A percentile compares a stretch with the other conserved stretches of the same genome.
Evolutionary conservation across 208 protist genomes (phyloP).

Genomic region (Crithidia bombi): DNA sequence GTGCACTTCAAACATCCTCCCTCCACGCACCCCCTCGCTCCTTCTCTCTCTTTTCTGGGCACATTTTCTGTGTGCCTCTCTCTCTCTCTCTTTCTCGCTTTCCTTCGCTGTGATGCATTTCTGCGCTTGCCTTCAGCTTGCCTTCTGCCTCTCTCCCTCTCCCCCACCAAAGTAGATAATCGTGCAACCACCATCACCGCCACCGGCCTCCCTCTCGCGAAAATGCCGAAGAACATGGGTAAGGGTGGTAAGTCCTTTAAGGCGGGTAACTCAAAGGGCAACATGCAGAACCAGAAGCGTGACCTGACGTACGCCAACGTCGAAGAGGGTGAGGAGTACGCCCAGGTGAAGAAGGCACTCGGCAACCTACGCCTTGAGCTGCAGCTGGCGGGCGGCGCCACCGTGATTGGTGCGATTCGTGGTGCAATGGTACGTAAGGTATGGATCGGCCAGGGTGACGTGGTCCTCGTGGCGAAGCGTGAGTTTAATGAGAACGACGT

Average conservation of each 20-base stretch:
- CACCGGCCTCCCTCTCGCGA: slow-evolving; percentile 24
- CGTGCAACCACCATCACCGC: neutral
- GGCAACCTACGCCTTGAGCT: slow-evolving; percentile 98
- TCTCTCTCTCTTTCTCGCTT: neutral
- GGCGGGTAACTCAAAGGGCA: slow-evolving; percentile 93
- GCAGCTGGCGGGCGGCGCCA: slow-evolving; percentile 71
- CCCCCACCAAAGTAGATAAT: neutral
- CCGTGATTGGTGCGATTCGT: slow-evolving; percentile 81
- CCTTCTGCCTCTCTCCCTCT: neutral
- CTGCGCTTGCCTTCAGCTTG: neutral
- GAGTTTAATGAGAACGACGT: slow-evolving; percentile 82
- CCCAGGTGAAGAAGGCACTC: slow-evolving; percentile 95
- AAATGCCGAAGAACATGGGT: slow-evolving; percentile 94
- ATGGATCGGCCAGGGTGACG: slow-evolving; percentile 79
- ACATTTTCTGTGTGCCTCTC: neutral
- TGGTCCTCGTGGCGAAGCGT: slow-evolving; percentile 81
- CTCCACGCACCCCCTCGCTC: no score
- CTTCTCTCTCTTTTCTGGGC: no score
- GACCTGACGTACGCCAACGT: slow-evolving; percentile 95
- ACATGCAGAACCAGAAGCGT: slow-evolving; percentile 96
- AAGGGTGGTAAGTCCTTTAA: slow-evolving; percentile 97
- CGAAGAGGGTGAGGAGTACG: slow-evolving; percentile 98
- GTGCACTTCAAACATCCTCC: no score
- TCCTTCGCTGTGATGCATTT: slow-evolving; percentile 3
- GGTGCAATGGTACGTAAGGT: slow-evolving; percentile 89